phyloP scores from a whole-genome alignment of 495 filamentous ascomycete genomes.

The Clohesyomyces aquaticus region DNA sequence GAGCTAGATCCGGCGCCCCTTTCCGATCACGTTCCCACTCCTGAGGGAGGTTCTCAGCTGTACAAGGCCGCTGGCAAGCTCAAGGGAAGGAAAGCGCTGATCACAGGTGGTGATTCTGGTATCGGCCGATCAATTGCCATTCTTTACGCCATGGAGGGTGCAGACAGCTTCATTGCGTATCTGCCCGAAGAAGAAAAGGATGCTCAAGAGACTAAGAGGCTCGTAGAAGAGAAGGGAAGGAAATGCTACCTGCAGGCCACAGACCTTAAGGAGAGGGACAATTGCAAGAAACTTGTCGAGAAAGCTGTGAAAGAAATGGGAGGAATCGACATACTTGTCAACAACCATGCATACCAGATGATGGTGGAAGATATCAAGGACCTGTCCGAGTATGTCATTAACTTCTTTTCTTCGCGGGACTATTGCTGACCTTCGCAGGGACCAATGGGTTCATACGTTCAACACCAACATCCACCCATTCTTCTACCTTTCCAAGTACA shows the following conservation, averaged over 20 bases:
- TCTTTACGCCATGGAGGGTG: conserved; percentile 82
- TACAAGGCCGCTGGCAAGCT: conserved; percentile 84
- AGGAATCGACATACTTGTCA: conserved; percentile 75
- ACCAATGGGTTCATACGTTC: conserved; percentile 70
- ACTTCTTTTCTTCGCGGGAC: conserved; percentile 7
- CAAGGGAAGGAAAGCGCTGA: conserved; percentile 71
- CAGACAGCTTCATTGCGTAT: conserved; percentile 73
- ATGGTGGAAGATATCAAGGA: conserved; percentile 73
- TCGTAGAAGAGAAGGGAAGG: conserved; percentile 66
- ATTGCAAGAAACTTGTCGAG: conserved; percentile 72
- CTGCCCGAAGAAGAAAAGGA: conserved; percentile 77
- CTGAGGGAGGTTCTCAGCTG: conserved; percentile 69
- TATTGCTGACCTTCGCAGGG: conserved; percentile 46
- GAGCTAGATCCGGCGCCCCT: conserved; percentile 67
- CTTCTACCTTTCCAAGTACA: conserved; percentile 71
- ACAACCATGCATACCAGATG: conserved; percentile 80
- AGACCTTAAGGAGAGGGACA: conserved; percentile 64
- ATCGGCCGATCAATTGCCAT: conserved; percentile 81
- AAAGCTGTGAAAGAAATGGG: conserved; percentile 66
- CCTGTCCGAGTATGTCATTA: conserved; percentile 63
- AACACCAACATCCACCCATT: conserved; percentile 50
- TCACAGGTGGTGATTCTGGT: conserved; percentile 82
- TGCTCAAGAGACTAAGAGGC: conserved; percentile 70
- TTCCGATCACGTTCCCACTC: conserved; percentile 69
- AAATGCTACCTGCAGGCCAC: conserved; percentile 63